Evolutionary conservation across 2,329 filamentous ascomycete species (phyloP), one percentile per base, ranked within the genome.

Genomic region (Ceratocystis lukuohia): DNA sequence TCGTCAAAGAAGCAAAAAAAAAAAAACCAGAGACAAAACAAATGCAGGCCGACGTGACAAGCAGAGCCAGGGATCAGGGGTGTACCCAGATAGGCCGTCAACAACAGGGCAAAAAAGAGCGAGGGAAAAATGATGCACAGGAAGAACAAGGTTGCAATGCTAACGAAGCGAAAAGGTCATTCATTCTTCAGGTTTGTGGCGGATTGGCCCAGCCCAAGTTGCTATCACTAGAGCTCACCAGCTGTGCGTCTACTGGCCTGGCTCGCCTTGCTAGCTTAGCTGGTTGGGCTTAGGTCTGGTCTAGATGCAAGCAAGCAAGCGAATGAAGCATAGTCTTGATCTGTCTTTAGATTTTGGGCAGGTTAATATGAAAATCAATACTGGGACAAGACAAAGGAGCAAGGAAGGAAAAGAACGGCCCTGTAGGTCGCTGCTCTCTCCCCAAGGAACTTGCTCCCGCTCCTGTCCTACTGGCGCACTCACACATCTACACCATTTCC

Each of bases 261-360:
- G 48, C 48, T 15, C 37, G 37, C 12, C 37, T 41, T 41, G 37
- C 10, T 15, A 41, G 10, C 22, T 53, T 8, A 20, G 17, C 28
- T 37, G 25, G 28, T 12, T 59, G 30, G 12, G 56, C 48, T 53
- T 17, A 53, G n/a, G 7, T 2, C 8, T 53, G 56, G 25, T 59
- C 56, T 59, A 59, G 56, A 59, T 59, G 56, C 56, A 59, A 59
- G 56, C 20, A 20, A 20, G 20, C 56, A 30, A 59, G 56, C 25
- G 56, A 57, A 30, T 57, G 53, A 15, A 41, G 37, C 10, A 41
- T 41, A 41, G 37, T 41, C 37, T 41, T 41, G 37, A 41, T 41
- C 37, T 41, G 37, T 41, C 15, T 25, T 59, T 3, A n/a, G 17
- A 17, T n/a, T 59, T 17, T 15, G 30, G 17, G 17, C 17, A 59